Base-by-base conservation (phyloP, 2,329 filamentous ascomycete genomes). In the Chalaropsis thielavioides region DNA sequence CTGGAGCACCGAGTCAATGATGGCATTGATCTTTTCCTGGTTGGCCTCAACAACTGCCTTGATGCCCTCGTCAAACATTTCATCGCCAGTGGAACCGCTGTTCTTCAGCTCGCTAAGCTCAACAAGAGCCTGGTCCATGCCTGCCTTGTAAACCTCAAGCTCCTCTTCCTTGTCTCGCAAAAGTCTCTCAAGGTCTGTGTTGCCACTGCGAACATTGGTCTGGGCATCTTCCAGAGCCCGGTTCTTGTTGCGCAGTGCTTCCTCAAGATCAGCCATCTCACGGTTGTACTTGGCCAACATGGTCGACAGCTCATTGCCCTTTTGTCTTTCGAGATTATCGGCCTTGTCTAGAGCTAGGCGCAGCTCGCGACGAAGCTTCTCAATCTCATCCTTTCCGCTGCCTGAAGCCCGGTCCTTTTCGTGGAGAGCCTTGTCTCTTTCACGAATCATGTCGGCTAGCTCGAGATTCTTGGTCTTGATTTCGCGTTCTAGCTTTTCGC, bases 401-500 rank as follows among this genome's bases (percentile, higher is more conserved):
- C 94, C 94, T 62, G 80, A 84, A n/a, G 87, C 78, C 64, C 94
- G 85, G 73, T 99, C 94, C 74, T 92, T 90, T 68, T 99, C 94
- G 72, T 97, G 90, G 63, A 96, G 77, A 38, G 94, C 94, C 69
- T 94, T 85, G 72, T 99, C 94, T 70, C 94, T 83, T 77, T 99
- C 94, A 54, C 94, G 85, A 69, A 99, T 99, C 94, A 99, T 97
- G 74, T 97, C 91, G 40, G 94, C 94, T 68, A 99, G 78, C 75
- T 99, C 94, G n/a, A 99, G 79, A 73, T 99, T 99, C 83, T 99
- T 99, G 38, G 92, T 96, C 83, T 99, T 99, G 74, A 99, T 88
- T 77, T 99, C 94, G 41, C 92, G 88, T 77, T 97, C 91, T 63
- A 99, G 81, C 79, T 95, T 96, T 78, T 99, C 94, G 8, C 92